Base-by-base conservation (phyloP, 306 rosid genomes). In the Cucumis hystrix region DNA sequence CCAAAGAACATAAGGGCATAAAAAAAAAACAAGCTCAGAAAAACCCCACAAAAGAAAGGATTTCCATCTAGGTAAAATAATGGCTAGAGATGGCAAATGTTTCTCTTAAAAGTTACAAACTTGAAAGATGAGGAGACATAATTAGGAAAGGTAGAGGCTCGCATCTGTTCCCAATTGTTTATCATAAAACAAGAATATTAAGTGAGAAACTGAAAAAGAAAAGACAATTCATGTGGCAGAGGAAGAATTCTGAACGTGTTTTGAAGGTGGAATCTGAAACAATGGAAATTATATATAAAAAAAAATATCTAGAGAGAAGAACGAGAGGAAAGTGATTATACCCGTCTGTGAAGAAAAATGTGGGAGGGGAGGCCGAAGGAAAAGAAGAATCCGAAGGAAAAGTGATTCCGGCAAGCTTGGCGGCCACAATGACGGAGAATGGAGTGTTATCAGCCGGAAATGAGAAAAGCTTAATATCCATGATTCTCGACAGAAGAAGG, bases 391-490 rank as follows among this genome's bases (percentile, higher is more conserved):
- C 93, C 10, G 79, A 47, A 23, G 88, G 78, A 9, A 78, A 81
- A 40, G 90, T 55, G 33, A 90, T 16, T 2, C 88, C 89, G 56
- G 92, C 88, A 56, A 95, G 74, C 82, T 86, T 95, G 18, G 92
- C 86, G 9, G 97, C 96, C 58, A 86, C 88, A 45, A 95, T 84
- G 23, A 89, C 88, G 21, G 97, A 73, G 25, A 92, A 80, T 13
- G 98, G 97, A 17, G 97, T 96, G 59, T 74, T 47, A 37, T 89
- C 81, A 6, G 91, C 87, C 61, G 93, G 49, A 78, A 92, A 95
- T 0, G 91, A 77, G 16, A 92, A 75, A 49, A 67, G 78, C 79
- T 84, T 68, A 67, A 89, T 78, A 74, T 88, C 91, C 96, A 92
- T 91, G 17, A 72, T 51, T 30, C 61, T 72, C 61, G 10, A 72